Base-by-base conservation (phyloP, 352 stramenopile genomes). In the Phytophthora multivora region DNA sequence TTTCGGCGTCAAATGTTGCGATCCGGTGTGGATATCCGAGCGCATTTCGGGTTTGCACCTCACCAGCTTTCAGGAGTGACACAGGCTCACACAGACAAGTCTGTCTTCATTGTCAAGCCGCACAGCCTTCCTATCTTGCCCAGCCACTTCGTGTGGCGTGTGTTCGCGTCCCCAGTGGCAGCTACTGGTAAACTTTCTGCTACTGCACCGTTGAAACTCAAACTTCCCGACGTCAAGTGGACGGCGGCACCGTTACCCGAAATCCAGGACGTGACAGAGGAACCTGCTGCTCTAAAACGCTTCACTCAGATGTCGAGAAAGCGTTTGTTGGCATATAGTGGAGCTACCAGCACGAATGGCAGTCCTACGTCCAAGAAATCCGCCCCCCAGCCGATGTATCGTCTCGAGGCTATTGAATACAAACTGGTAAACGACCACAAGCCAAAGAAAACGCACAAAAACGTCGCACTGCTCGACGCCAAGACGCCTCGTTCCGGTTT, bases 321-420 rank as follows among this genome's bases (percentile, higher is more conserved):
- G 6, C 56, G 71, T 12, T 33, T 33, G 9, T 33, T 33, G 28
- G 9, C 3, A 9, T 13, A 1, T 9, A 33, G 10, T 13, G 28
- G 28, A 13, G 11, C 28, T 33, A 46, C 21, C 25, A 33, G 13
- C 13, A 50, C 35, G n/a, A 62, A 51, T 1, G 45, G 56, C 6
- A 35, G 7, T 0, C 23, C 55, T 1, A n/a, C 51, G 2, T 74
- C 71, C 69, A 76, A 83, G 12, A 84, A 85, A 45, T 67, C 67
- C 2, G 33, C 77, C 9, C 68, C 66, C 0, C 80, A 89, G 47
- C 31, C 71, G 3, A 69, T 77, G 4, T 80, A 86, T 66, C 71
- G 79, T 21, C 57, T 77, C 5, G 52, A 74, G 0, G 55, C 66
- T n/a, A 75, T 88, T 40, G 19, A 52, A 2, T 39, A 63, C 3